These are phyloP conservation scores for Sugiyamaella novakii DNA, from an alignment of 1,139 yeast genomes.

Conservation along the genomic window DNA sequence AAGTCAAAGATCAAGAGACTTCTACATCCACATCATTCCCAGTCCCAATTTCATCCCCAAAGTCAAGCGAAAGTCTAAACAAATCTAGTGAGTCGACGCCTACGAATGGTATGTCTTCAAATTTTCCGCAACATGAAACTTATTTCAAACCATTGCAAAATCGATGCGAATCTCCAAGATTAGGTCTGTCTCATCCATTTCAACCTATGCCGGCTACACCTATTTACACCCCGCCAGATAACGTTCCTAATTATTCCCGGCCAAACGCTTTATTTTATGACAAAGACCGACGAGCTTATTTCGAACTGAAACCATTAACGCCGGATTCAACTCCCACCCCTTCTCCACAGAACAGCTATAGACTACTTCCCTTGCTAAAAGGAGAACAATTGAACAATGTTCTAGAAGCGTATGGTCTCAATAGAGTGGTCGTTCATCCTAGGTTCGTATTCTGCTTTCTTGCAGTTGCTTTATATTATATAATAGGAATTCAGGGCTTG, in stretches of 20 bases:
- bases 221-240: too few species aligned
- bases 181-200: neutral
- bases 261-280: conserved; percentile 3
- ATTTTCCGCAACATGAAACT: neutral
- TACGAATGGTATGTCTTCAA: too few species aligned
- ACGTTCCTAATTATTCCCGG: neutral
- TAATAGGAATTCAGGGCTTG: conserved; percentile 9
- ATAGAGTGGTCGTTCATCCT: conserved; percentile 12
- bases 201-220: too few species aligned
- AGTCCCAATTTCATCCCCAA: neutral
- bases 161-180: neutral
- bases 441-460: conserved; percentile 13
- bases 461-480: conserved; percentile 7
- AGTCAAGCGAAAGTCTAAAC: neutral
- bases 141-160: neutral
- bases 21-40: too few species aligned
- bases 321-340: neutral
- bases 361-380: neutral
- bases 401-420: conserved; percentile 8
- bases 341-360: neutral
- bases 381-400: neutral
- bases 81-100: neutral
- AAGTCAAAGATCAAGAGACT: too few species aligned
- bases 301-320: neutral
- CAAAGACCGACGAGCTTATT: neutral